Evolutionary conservation across 371 early-diverging fungal species (phyloP).

Genomic region (Lichtheimia ornata): DNA sequence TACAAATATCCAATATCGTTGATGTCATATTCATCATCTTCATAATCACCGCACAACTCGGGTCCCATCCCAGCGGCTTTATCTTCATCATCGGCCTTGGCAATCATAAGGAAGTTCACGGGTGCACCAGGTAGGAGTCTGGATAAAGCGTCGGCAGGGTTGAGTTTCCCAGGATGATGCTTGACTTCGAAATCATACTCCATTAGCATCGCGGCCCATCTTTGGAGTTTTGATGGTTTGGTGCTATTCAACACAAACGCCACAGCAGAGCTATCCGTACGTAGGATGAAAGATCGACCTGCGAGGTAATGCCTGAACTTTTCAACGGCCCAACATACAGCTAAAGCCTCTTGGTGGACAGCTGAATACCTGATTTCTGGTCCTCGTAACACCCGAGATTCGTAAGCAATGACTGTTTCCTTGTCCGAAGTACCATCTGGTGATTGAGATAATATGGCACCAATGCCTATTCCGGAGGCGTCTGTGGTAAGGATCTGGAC

Average conservation of each 20-base stretch:
- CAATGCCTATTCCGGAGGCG: constrained; percentile 22
- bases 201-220: constrained; percentile 15
- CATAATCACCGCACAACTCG: too few relatives aligned
- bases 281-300: constrained; percentile 18
- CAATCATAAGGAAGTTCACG: too few relatives aligned
- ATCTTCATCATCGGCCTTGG: too few relatives aligned
- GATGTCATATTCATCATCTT: too few relatives aligned
- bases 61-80: too few relatives aligned
- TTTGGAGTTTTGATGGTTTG: constrained; percentile 7
- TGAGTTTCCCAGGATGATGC: constrained; percentile 7
- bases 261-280: constrained; percentile 13
- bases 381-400: constrained; percentile 7
- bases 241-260: constrained; percentile 6
- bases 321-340: constrained; percentile 31
- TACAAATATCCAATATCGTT: too few relatives aligned
- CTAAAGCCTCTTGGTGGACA: constrained; percentile 33
- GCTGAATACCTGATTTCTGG: constrained; percentile 14
- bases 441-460: constrained; percentile 31
- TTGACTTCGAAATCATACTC: constrained; percentile 12
- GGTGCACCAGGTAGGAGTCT: too few relatives aligned
- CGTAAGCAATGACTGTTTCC: constrained; percentile 15
- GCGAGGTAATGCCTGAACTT: constrained; percentile 31
- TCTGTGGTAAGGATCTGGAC: constrained; percentile 21
- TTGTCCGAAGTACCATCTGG: constrained; percentile 14
- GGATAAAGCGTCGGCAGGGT: constrained; percentile 17